Base-by-base conservation (phyloP, 495 filamentous ascomycete genomes). In the Rusavskia elegans region DNA sequence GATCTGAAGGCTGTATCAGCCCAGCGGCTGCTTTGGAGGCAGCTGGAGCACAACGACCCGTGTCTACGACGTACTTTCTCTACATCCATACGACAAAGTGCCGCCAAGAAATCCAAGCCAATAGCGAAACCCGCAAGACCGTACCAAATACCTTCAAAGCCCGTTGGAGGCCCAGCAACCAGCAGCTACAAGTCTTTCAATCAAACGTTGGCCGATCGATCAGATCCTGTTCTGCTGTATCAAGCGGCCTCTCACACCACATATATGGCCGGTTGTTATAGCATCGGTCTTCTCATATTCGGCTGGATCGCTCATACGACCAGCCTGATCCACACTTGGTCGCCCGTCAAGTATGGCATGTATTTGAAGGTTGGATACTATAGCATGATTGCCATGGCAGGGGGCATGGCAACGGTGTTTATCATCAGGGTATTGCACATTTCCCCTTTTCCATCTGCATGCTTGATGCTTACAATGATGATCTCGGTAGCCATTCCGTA, bases 191-290 rank as follows among this genome's bases (percentile, higher is more conserved):
- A 52, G 20, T 37, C 57, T 1, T 54, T 59, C 32, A 49, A 23
- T 20, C 40, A 59, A n/a, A 49, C 48, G 16, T 42, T 59, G 17
- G 57, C 57, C 21, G 41, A 37, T 16, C 57, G 57, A 1, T 23
- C 51, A 11, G 45, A 51, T 21, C 54, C 57, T 14, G 56, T 48
- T 19, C 23, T 54, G 7, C 36, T 59, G 29, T 59, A 56, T 21
- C 57, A 51, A 48, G 51, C 54, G 21, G 42, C 54, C 17, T 59
- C 57, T 30, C 49, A 56, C 49, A 19, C 13, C 3, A 21, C 14
- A 4, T 52, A 52, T n/a, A 54, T 55, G 32, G 38, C 51, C 35
- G 56, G 57, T 21, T 61, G 57, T 40, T 61, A 57, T 21, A 40
- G 45, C 2, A 20, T 39, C 29, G 59, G 59, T 11, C 21, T 42